These are phyloP conservation scores for Penicillium canescens DNA, from an alignment of 495 filamentous ascomycete species.

Conservation along the genomic window DNA sequence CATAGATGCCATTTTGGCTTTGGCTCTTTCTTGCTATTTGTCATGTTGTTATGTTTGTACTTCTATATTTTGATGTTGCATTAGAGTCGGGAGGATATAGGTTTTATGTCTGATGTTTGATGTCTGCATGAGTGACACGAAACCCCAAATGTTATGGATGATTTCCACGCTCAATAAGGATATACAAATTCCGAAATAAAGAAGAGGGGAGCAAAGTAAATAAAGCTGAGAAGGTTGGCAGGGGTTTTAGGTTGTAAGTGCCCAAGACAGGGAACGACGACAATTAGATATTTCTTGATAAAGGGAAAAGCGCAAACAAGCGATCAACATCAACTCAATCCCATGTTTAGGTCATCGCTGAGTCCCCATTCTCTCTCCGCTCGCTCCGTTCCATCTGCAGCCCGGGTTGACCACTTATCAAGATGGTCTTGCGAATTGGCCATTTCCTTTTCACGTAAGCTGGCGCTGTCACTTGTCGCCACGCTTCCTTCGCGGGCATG, in stretches of 20 bases:
- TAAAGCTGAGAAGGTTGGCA: too few species aligned
- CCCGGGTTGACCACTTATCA: slow-evolving; percentile 44
- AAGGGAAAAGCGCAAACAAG: neutral
- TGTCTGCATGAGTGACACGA: too few species aligned
- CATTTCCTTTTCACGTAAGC: slow-evolving; percentile 47
- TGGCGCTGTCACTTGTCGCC: slow-evolving; percentile 44
- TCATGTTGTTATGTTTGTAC: neutral
- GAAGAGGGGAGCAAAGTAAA: neutral
- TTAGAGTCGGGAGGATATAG: too few species aligned
- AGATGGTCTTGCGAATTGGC: slow-evolving; percentile 50
- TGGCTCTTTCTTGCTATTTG: neutral
- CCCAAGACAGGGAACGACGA: neutral
- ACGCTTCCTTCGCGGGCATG: slow-evolving; percentile 32
- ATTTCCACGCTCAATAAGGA: neutral
- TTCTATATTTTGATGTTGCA: neutral
- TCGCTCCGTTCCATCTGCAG: slow-evolving; percentile 42
- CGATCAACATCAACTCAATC: slow-evolving; percentile 41
- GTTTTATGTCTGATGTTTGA: too few species aligned
- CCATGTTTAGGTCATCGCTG: slow-evolving; percentile 57
- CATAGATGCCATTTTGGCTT: slow-evolving; percentile 11
- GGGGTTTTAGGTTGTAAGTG: neutral
- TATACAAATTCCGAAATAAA: neutral
- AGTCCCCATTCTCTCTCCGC: slow-evolving; percentile 47
- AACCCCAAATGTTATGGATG: neutral
- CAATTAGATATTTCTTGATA: neutral